Evolutionary conservation across 202 grass and related monocot species (phyloP), one percentile per base, ranked within the genome.

Genomic region (Musa balbisiana): DNA sequence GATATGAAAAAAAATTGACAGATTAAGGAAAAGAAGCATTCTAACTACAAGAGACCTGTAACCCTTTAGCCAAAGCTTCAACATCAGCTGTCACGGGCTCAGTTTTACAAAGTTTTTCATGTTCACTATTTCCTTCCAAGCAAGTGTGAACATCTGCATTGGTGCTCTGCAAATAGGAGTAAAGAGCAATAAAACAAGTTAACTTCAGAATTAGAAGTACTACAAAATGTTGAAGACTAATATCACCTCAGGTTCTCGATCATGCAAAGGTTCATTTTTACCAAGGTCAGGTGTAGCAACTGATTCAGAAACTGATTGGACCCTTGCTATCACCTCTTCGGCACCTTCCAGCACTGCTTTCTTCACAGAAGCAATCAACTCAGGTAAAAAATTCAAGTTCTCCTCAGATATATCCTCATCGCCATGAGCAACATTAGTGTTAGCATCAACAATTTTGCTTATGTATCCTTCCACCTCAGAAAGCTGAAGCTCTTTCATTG

Each of bases 61-160:
- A 82, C 69, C 91, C 95, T 86, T 94, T 90, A 64, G 83, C 79
- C 60, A 87, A 80, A 81, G 88, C 95, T 90, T 93, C 91, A 85
- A 62, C 78, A 87, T 99, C 91, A 75, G 95, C 95, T 33, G 79
- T 86, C 69, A 85, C 90, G 12, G 91, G 59, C 80, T 92, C 95
- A 29, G 90, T 99, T 52, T 83, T 81, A 8, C 85, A 94, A 77
- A 56, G 75, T 85, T 83, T 84, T 10, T 83, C 76, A 56, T 80
- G 75, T 27, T 92, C 85, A 78, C 26, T 49, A 81, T 82, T 80
- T 69, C 26, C 77, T 59, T 87, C 79, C 55, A 78, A 77, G 71
- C 91, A 78, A 74, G 75, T 11, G 14, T 87, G 73, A 49, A 68
- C 74, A 67, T 74, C 73, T 27, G 52, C 62, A 62, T 80, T 85